Conservation (phyloP, 2,329 filamentous ascomycete species). For the Metarhizium guizhouense region DNA sequence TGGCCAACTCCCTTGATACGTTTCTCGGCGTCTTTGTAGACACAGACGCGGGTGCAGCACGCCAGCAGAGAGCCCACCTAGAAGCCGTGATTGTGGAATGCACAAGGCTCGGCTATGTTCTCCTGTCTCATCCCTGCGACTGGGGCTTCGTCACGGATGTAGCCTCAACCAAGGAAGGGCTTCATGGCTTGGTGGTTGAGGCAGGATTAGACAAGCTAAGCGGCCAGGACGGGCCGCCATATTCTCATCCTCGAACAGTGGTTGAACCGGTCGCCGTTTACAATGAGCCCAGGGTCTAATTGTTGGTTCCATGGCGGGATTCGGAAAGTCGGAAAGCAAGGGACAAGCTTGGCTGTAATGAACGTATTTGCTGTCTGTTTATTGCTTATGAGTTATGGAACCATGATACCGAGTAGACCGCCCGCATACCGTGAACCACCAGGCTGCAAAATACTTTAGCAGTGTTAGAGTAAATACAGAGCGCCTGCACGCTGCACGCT, state of each 20-base stretch:
- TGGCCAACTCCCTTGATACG: constrained; percentile 13
- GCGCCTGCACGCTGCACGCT: too few species aligned
- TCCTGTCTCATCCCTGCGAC: constrained; percentile 34
- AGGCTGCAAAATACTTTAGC: too few species aligned
- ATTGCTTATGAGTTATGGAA: too few species aligned
- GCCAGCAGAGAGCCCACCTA: constrained; percentile 11
- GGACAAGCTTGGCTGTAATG: too few species aligned
- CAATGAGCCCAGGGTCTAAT: too few species aligned
- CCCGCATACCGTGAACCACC: too few species aligned
- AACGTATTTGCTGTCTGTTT: too few species aligned
- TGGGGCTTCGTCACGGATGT: constrained; percentile 22
- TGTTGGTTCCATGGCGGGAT: too few species aligned
- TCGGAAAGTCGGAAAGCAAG: too few species aligned
- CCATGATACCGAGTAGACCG: too few species aligned
- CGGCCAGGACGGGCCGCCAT: constrained; percentile 15
- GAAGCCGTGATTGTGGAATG: constrained; percentile 30
- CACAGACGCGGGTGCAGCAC: not conserved
- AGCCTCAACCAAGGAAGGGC: not conserved
- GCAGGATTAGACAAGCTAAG: constrained; percentile 21
- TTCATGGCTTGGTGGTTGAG: constrained; percentile 14
- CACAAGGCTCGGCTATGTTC: constrained; percentile 29
- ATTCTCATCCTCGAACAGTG: constrained; percentile 13
- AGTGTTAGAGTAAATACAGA: too few species aligned
- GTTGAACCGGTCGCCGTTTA: constrained; percentile 2
- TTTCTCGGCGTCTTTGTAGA: constrained; percentile 21